Conservation (phyloP, 2,329 filamentous ascomycete genomes). For the Colletotrichum lini region DNA sequence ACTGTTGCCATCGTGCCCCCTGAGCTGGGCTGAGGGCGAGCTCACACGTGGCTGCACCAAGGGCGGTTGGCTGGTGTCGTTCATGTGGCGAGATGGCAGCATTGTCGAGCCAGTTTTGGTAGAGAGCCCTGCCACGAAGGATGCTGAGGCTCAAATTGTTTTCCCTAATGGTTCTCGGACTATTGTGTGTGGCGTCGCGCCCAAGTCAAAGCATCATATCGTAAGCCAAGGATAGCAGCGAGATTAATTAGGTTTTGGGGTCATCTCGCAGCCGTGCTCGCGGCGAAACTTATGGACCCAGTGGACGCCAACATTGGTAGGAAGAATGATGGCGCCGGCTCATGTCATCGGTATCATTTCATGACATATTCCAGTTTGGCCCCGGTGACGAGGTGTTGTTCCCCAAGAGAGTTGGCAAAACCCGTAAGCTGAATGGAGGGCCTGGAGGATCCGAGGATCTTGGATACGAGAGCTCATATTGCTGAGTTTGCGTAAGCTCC, state of each 20-base stretch:
- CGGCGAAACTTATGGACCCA: neutral
- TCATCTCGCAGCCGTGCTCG: neutral
- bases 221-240: neutral
- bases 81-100: slow-evolving; percentile 26
- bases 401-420: neutral
- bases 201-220: slow-evolving; percentile 6
- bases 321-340: neutral
- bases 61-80: slow-evolving; percentile 34
- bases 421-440: neutral
- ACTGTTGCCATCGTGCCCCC: slow-evolving; percentile 31
- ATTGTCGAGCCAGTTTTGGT: slow-evolving; percentile 24
- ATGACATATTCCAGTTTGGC: neutral
- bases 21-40: slow-evolving; percentile 23
- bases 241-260: neutral
- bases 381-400: neutral
- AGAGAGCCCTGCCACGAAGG: neutral
- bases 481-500: neutral
- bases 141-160: slow-evolving; percentile 17
- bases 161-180: slow-evolving; percentile 16
- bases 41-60: slow-evolving; percentile 20
- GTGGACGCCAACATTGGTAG: neutral
- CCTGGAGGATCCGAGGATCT: neutral
- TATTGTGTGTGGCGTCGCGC: slow-evolving; percentile 13
- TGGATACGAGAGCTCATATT: neutral
- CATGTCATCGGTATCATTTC: neutral